A percentile compares a stretch with the other conserved stretches of the same genome.
Conservation (phyloP, 495 filamentous ascomycete genomes). For the Aspergillus affinis region DNA sequence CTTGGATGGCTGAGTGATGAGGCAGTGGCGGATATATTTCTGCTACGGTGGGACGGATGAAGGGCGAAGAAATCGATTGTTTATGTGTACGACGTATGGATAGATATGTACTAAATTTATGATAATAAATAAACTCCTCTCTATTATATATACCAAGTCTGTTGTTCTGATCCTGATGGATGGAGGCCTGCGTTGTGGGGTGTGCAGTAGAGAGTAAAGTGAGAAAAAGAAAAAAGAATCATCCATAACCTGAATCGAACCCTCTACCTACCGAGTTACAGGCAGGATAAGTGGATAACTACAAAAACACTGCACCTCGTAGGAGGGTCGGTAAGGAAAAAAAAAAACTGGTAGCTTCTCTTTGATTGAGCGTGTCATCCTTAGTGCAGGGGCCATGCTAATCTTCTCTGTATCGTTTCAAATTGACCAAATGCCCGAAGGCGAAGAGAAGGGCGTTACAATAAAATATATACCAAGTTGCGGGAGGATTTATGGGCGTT, state of each 20-base stretch:
- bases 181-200: no score
- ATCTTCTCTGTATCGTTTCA: slow-evolving; percentile 88
- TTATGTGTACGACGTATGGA: no score
- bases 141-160: neutral
- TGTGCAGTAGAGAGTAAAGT: no score
- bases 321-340: slow-evolving; percentile 22
- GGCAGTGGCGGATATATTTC: no score
- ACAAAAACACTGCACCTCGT: slow-evolving; percentile 18
- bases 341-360: slow-evolving; percentile 88
- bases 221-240: no score
- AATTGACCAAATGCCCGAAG: slow-evolving; percentile 84
- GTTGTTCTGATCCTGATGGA: no score
- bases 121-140: neutral
- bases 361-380: slow-evolving; percentile 99
- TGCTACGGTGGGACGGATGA: no score
- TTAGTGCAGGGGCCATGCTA: slow-evolving; percentile 99
- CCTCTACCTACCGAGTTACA: neutral
- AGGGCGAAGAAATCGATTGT: no score
- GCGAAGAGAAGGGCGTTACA: slow-evolving; percentile 29
- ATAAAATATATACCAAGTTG: slow-evolving; percentile 25
- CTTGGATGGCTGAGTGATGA: no score
- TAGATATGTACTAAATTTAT: neutral
- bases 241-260: slow-evolving; percentile 12
- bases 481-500: neutral
- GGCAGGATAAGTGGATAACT: no score